A percentile compares a stretch with the other conserved stretches of the same genome.
phyloP scores from a whole-genome alignment of 1,284 basidiomycete genomes.

The Ustilago loliicola region DNA sequence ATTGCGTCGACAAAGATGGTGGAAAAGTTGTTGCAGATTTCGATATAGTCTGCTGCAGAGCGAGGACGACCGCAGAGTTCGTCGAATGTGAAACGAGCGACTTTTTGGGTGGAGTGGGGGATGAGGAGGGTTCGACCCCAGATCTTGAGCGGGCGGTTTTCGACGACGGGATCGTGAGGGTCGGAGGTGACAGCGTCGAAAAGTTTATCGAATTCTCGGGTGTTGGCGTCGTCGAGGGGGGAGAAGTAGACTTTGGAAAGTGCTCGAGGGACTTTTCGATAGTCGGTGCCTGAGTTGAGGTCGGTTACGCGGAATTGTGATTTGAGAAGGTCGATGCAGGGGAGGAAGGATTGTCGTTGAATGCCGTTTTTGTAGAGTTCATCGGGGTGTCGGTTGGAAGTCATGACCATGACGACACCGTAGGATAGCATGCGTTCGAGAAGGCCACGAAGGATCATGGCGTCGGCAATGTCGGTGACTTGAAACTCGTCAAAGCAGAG shows the following conservation, averaged over 20 bases:
- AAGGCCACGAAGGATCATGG: constrained; percentile 94
- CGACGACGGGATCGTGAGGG: constrained; percentile 75
- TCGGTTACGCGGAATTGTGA: constrained; percentile 86
- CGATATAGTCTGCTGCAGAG: constrained; percentile 94
- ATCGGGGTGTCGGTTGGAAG: constrained; percentile 97
- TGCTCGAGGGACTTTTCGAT: constrained; percentile 58
- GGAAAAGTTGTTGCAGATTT: constrained; percentile 87
- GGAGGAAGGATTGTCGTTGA: constrained; percentile 94
- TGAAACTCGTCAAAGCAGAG: constrained; percentile 99
- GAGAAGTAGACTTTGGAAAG: constrained; percentile 92
- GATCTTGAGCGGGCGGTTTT: constrained; percentile 79
- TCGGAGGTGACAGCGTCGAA: constrained; percentile 80
- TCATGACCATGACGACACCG: constrained; percentile 94
- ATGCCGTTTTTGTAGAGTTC: constrained; percentile 99
- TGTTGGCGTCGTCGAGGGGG: constrained; percentile 79
- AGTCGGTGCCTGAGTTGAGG: constrained; percentile 92
- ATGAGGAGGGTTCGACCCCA: constrained; percentile 89
- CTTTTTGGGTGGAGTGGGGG: constrained; percentile 74
- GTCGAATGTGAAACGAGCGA: constrained; percentile 89
- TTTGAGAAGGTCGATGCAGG: constrained; percentile 94
- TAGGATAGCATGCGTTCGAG: constrained; percentile 86
- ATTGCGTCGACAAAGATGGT: constrained; percentile 91
- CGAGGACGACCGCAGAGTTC: constrained; percentile 90
- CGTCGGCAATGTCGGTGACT: constrained; percentile 98
- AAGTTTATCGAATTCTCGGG: constrained; percentile 82